These are phyloP conservation scores for Bruguiera hainesii DNA, from an alignment of 441 rosid species.

Conservation along the genomic window DNA sequence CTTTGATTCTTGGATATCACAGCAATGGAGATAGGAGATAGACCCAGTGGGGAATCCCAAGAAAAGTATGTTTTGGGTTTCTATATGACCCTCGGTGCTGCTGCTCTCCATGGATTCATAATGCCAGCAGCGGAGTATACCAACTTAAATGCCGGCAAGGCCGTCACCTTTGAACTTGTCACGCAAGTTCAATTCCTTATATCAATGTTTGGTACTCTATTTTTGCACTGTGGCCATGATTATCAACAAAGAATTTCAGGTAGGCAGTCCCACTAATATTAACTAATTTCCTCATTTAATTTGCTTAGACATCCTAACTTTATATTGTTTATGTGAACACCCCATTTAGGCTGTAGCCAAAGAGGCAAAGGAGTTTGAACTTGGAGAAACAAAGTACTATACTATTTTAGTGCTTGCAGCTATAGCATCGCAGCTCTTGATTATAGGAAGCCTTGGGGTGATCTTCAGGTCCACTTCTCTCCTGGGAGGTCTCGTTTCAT, in stretches of 20 bases:
- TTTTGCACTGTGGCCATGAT: constrained; percentile 21
- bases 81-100: constrained; percentile 17
- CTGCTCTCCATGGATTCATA: constrained; percentile 22
- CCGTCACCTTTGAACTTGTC: constrained; percentile 18
- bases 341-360: constrained; percentile 14
- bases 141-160: constrained; percentile 11
- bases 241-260: constrained; percentile 23
- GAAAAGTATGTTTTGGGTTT: constrained; percentile 19
- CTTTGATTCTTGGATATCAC: constrained; percentile 11
- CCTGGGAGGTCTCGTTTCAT: constrained; percentile 15
- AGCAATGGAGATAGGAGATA: constrained; percentile 16
- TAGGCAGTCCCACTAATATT: not conserved
- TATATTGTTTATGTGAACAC: too few relatives aligned
- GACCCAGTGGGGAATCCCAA: constrained; percentile 11
- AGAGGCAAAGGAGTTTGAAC: constrained; percentile 16
- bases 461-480: constrained; percentile 19
- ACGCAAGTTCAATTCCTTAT: constrained; percentile 23
- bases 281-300: too few relatives aligned
- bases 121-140: constrained; percentile 18
- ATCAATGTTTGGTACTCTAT: constrained; percentile 17
- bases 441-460: constrained; percentile 16
- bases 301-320: too few relatives aligned
- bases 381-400: constrained; percentile 18
- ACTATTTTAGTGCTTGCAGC: constrained; percentile 1
- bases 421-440: constrained; percentile 4